A percentile compares a stretch with the other conserved stretches of the same genome.
phyloP scores from a whole-genome alignment of 2,329 filamentous ascomycete species.

The Sporothrix brunneoviolacea region DNA sequence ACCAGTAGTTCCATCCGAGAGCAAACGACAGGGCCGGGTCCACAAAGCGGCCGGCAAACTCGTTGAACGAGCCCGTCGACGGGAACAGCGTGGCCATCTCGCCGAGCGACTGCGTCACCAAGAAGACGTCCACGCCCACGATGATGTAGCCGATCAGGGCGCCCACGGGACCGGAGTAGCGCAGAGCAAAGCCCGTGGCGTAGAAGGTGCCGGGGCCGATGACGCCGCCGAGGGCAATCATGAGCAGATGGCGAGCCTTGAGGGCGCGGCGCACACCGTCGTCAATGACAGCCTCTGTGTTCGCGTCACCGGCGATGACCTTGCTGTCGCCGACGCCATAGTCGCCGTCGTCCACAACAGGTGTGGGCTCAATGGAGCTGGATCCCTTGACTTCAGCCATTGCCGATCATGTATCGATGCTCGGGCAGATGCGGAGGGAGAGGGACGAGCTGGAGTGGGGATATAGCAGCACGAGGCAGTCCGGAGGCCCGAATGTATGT shows the following conservation, averaged over 20 bases:
- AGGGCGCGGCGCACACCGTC: slow-evolving; percentile 19
- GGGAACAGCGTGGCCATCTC: slow-evolving; percentile 59
- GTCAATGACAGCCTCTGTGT: slow-evolving; percentile 3
- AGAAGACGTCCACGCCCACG: slow-evolving; percentile 38
- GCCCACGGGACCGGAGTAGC: slow-evolving; percentile 34
- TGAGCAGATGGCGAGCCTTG: slow-evolving; percentile 38
- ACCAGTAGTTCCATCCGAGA: slow-evolving; percentile 45
- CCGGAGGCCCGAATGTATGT: no score
- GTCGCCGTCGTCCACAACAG: not conserved
- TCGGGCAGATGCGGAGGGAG: no score
- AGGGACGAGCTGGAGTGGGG: no score
- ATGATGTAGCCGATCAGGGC: slow-evolving; percentile 35
- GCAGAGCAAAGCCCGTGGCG: slow-evolving; percentile 36
- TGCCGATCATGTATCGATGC: not conserved
- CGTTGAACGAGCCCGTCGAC: slow-evolving; percentile 42
- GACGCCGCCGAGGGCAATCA: slow-evolving; percentile 40
- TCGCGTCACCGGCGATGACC: slow-evolving; percentile 3
- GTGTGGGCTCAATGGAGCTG: not conserved
- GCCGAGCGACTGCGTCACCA: slow-evolving; percentile 35
- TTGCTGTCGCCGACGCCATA: slow-evolving; percentile 2
- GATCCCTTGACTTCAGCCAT: no score
- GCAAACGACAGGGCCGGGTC: slow-evolving; percentile 40
- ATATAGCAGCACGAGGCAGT: no score
- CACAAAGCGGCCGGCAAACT: slow-evolving; percentile 40
- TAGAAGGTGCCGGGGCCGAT: slow-evolving; percentile 43